phyloP scores from a whole-genome alignment of 805 yeast species.

The Monosporozyma aquatica region DNA sequence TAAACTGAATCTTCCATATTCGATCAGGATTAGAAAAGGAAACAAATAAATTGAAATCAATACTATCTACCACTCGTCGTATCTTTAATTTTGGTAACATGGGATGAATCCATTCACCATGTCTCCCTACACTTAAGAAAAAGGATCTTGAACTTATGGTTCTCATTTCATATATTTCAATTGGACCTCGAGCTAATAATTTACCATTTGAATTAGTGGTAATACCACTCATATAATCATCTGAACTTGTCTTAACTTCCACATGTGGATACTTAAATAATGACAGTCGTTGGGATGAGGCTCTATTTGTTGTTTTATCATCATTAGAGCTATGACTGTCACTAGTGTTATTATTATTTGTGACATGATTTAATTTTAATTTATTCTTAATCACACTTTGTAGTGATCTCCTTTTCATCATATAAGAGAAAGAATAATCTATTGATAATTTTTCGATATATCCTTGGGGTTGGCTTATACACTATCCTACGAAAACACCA shows the following conservation, averaged over 20 bases:
- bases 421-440: no score
- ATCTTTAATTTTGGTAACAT: constrained; percentile 56
- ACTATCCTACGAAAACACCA: no score
- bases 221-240: constrained; percentile 1
- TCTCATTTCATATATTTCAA: constrained; percentile 25
- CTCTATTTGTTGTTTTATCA: constrained; percentile 10
- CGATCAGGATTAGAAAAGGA: constrained; percentile 68
- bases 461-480: no score
- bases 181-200: constrained; percentile 21
- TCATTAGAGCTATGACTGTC: not conserved
- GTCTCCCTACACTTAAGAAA: constrained; percentile 27
- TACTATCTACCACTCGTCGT: constrained; percentile 31
- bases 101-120: constrained; percentile 50
- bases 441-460: no score
- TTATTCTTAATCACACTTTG: not conserved
- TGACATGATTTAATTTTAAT: not conserved
- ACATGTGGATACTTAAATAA: constrained; percentile 23
- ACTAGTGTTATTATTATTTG: not conserved
- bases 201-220: no score
- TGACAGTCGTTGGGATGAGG: constrained; percentile 27
- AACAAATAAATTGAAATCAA: constrained; percentile 39
- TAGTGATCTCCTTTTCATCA: constrained; percentile 1
- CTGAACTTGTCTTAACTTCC: constrained; percentile 14
- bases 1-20: constrained; percentile 51
- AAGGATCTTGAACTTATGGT: constrained; percentile 13